Percentiles rank a stretch among this genome's conserved stretches.
These are phyloP conservation scores for Candida ficus DNA, from an alignment of 805 yeast genomes.

Conservation along the genomic window DNA sequence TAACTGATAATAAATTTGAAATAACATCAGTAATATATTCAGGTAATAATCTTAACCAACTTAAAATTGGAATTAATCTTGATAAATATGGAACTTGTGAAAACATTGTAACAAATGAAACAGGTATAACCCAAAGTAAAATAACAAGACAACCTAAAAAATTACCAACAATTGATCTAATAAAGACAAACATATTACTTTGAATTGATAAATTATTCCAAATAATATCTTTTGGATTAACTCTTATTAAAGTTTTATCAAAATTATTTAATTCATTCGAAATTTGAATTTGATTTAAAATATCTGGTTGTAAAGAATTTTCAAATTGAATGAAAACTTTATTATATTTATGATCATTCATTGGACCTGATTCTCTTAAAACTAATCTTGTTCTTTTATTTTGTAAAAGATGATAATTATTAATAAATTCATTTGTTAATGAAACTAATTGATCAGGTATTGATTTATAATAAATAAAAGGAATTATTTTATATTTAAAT, in stretches of 20 bases:
- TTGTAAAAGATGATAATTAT: slow-evolving; percentile 8
- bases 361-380: slow-evolving; percentile 19
- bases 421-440: slow-evolving; percentile 3
- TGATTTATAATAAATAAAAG: slow-evolving; percentile 1
- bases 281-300: slow-evolving; percentile 56
- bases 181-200: slow-evolving; percentile 31
- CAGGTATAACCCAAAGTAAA: slow-evolving; percentile 75
- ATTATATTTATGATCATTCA: slow-evolving; percentile 27
- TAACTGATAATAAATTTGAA: slow-evolving; percentile 63
- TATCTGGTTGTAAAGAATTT: slow-evolving; percentile 50
- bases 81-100: slow-evolving; percentile 69
- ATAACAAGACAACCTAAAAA: slow-evolving; percentile 45
- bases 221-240: slow-evolving; percentile 61
- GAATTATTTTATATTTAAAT: slow-evolving; percentile 8
- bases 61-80: slow-evolving; percentile 52
- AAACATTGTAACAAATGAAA: slow-evolving; percentile 70
- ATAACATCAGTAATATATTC: slow-evolving; percentile 45
- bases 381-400: slow-evolving; percentile 14
- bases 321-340: slow-evolving; percentile 62
- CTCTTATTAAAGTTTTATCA: slow-evolving; percentile 41
- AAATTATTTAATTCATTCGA: slow-evolving; percentile 38
- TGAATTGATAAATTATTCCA: slow-evolving; percentile 58
- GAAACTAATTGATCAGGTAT: slow-evolving; percentile 2
- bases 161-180: slow-evolving; percentile 41
- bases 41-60: slow-evolving; percentile 53